phyloP scores from a whole-genome alignment of 2,329 filamentous ascomycete species.

The Mycosphaerella arachidis region DNA sequence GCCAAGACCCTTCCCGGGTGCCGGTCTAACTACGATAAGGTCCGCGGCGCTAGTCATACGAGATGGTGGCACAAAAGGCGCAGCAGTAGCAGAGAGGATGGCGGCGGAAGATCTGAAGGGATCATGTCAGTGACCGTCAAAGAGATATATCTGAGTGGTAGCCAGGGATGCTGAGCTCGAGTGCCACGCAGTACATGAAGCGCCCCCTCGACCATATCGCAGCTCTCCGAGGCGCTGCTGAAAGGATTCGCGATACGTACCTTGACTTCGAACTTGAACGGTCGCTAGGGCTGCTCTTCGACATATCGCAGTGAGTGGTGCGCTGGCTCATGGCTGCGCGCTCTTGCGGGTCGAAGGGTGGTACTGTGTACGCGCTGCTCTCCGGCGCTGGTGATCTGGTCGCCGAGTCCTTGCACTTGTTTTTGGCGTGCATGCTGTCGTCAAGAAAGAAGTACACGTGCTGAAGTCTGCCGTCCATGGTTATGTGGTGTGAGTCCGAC shows the following conservation, averaged over 20 bases:
- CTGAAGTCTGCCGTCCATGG: neutral
- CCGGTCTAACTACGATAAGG: conserved; percentile 16
- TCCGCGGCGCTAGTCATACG: neutral
- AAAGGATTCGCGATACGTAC: neutral
- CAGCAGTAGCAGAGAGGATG: neutral
- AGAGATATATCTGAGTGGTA: too few species aligned
- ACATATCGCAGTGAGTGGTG: neutral
- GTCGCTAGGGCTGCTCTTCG: neutral
- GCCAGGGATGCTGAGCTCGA: too few species aligned
- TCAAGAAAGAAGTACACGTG: conserved; percentile 23
- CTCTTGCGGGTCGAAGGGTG: neutral
- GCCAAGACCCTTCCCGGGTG: conserved; percentile 22
- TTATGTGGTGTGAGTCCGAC: neutral
- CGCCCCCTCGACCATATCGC: neutral
- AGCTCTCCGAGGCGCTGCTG: neutral
- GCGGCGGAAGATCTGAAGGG: neutral
- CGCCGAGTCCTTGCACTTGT: neutral
- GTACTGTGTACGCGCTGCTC: neutral
- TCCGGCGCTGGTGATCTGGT: neutral
- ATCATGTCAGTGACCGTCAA: neutral
- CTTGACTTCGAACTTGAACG: neutral
- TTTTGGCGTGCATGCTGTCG: neutral
- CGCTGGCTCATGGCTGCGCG: neutral
- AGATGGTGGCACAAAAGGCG: neutral
- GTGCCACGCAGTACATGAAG: neutral